These are phyloP conservation scores for Fusarium sp. DNA, from an alignment of 2,329 filamentous ascomycete species.

Conservation along the genomic window DNA sequence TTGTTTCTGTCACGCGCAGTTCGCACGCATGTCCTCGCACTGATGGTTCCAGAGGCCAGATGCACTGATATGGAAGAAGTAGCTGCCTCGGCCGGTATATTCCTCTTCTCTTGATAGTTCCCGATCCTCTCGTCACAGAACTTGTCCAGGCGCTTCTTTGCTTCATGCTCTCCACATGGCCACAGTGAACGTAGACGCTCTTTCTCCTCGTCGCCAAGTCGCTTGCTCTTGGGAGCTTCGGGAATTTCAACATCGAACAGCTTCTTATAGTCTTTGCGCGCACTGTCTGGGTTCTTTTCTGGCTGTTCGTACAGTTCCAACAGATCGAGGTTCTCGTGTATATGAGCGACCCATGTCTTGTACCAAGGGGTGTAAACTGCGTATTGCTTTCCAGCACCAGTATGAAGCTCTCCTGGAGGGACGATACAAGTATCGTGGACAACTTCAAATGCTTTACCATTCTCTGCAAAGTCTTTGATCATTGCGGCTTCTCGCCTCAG, in stretches of 20 bases:
- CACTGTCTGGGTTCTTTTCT: slow-evolving; percentile 47
- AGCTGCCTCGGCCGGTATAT: slow-evolving; percentile 69
- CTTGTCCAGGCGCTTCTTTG: slow-evolving; percentile 68
- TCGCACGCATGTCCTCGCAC: slow-evolving; percentile 73
- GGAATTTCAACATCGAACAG: slow-evolving; percentile 73
- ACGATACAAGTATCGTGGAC: slow-evolving; percentile 88
- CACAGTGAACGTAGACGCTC: slow-evolving; percentile 69
- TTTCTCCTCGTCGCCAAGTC: slow-evolving; percentile 67
- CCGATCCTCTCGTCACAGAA: slow-evolving; percentile 74
- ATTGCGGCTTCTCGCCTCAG: slow-evolving; percentile 79
- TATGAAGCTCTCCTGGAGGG: slow-evolving; percentile 74
- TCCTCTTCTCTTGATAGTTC: slow-evolving; percentile 72
- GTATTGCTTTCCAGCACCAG: slow-evolving; percentile 79
- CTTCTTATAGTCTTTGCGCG: slow-evolving; percentile 58
- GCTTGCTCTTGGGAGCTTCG: slow-evolving; percentile 70
- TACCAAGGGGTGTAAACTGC: slow-evolving; percentile 89
- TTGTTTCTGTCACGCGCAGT: slow-evolving; percentile 72
- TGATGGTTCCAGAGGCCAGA: slow-evolving; percentile 74
- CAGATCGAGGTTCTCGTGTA: slow-evolving; percentile 76
- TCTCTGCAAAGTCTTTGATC: slow-evolving; percentile 68
- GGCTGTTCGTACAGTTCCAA: slow-evolving; percentile 69
- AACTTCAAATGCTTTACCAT: slow-evolving; percentile 75
- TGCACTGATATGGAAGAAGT: slow-evolving; percentile 80
- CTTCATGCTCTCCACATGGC: slow-evolving; percentile 82
- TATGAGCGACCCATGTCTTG: slow-evolving; percentile 76